Percentiles rank a stretch among this genome's conserved stretches.
Evolutionary conservation across 805 yeast genomes (phyloP).

Genomic region (Cyberlindnera maritima): DNA sequence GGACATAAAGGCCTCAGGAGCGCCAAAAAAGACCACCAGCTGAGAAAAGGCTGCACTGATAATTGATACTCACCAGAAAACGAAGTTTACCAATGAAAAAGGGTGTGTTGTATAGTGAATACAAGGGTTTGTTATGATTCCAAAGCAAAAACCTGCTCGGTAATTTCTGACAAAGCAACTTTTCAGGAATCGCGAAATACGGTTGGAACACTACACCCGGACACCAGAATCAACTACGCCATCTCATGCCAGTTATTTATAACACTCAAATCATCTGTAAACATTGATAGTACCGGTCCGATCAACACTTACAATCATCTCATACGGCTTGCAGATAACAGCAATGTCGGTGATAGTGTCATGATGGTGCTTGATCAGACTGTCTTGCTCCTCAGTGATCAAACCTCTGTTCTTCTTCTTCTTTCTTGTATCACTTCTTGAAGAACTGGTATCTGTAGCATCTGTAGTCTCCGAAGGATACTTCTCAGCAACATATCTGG

Average conservation of each 20-base stretch:
- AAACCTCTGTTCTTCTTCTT: constrained; percentile 30
- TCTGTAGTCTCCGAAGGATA: constrained; percentile 17
- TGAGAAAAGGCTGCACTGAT: not conserved
- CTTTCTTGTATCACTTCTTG: constrained; percentile 12
- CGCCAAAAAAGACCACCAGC: not conserved
- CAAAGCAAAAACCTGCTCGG: constrained; percentile 1
- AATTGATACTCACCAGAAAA: not conserved
- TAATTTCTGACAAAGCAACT: constrained; percentile 22
- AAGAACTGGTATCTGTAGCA: not conserved
- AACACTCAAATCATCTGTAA: constrained; percentile 36
- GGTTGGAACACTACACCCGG: not conserved
- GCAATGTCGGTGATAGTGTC: constrained; percentile 51
- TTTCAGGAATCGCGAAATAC: constrained; percentile 1
- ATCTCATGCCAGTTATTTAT: too few relatives aligned
- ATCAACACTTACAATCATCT: constrained; percentile 64
- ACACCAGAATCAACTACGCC: not conserved
- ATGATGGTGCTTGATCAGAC: constrained; percentile 42
- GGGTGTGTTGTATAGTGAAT: not conserved
- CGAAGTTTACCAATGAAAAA: not conserved
- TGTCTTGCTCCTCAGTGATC: constrained; percentile 43
- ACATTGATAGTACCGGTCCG: constrained; percentile 64
- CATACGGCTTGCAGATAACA: constrained; percentile 46
- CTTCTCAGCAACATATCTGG: constrained; percentile 42
- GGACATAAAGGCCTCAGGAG: not conserved
- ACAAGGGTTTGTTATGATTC: constrained; percentile 1